A percentile compares a stretch with the other conserved stretches of the same genome.
These are phyloP conservation scores for Gomphus sp. DNA, from an alignment of 1,284 basidiomycete genomes.

Conservation along the genomic window DNA sequence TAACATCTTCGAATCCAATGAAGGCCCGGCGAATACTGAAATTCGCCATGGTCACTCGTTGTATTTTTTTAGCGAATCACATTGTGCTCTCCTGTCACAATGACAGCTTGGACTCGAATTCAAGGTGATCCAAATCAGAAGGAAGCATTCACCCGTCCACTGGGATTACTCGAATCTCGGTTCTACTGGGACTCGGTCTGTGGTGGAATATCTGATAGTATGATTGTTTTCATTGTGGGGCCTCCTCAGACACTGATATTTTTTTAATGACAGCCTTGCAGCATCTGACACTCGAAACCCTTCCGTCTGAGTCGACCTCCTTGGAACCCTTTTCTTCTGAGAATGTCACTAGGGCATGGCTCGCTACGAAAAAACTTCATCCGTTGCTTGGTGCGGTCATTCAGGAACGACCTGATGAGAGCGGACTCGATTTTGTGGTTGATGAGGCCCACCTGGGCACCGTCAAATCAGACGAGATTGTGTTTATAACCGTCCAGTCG, in stretches of 20 bases:
- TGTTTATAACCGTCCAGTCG: slow-evolving; percentile 15
- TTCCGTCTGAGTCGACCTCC: slow-evolving; percentile 13
- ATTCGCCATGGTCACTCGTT: too few species aligned
- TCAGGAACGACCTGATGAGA: slow-evolving; percentile 20
- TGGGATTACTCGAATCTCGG: slow-evolving; percentile 31
- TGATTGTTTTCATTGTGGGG: neutral
- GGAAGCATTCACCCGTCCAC: slow-evolving; percentile 24
- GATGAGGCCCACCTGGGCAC: slow-evolving; percentile 23
- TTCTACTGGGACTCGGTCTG: slow-evolving; percentile 38
- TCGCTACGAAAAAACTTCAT: slow-evolving; percentile 32
- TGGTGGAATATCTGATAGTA: slow-evolving; percentile 35
- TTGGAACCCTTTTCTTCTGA: slow-evolving; percentile 15
- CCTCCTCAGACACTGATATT: neutral
- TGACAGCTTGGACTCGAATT: slow-evolving; percentile 2
- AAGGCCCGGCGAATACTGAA: too few species aligned
- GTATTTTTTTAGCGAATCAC: neutral
- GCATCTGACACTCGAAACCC: neutral
- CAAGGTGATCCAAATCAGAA: neutral
- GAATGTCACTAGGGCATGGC: slow-evolving; percentile 33
- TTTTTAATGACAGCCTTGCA: slow-evolving; percentile 12
- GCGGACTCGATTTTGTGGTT: slow-evolving; percentile 29
- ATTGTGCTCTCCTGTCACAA: neutral
- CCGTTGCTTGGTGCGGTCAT: slow-evolving; percentile 37
- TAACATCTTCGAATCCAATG: too few species aligned
- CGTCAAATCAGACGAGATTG: slow-evolving; percentile 27